Evolutionary conservation across 495 filamentous ascomycete species (phyloP).

Genomic region (Xylaria curta): DNA sequence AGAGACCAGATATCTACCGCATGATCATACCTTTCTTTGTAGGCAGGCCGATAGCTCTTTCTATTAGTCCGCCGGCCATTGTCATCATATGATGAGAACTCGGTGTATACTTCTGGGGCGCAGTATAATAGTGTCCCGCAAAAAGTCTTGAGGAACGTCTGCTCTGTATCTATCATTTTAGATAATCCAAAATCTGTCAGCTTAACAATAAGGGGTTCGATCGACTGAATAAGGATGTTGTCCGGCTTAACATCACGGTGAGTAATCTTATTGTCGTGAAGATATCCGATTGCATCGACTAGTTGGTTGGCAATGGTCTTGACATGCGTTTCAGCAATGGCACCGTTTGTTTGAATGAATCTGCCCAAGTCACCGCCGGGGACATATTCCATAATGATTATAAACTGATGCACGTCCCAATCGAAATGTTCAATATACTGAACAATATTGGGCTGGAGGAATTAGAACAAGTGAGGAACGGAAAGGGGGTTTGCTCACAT

Average conservation of each 20-base stretch:
- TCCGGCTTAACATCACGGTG: slow-evolving; percentile 98
- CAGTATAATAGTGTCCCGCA: slow-evolving; percentile 96
- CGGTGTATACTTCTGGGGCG: slow-evolving; percentile 92
- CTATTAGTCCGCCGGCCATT: slow-evolving; percentile 51
- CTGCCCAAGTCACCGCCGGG: slow-evolving; percentile 81
- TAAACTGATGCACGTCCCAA: slow-evolving; percentile 77
- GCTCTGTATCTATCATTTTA: slow-evolving; percentile 84
- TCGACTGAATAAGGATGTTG: slow-evolving; percentile 83
- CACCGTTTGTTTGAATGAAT: slow-evolving; percentile 64
- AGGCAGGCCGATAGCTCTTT: slow-evolving; percentile 41
- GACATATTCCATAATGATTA: slow-evolving; percentile 95
- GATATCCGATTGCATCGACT: slow-evolving; percentile 80
- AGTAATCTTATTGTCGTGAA: slow-evolving; percentile 85
- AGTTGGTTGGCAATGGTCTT: slow-evolving; percentile 77
- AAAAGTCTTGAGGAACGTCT: slow-evolving; percentile 94
- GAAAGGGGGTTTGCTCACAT: slow-evolving; percentile 63
- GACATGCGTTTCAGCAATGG: slow-evolving; percentile 70
- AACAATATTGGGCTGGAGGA: slow-evolving; percentile 82
- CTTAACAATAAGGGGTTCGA: slow-evolving; percentile 80
- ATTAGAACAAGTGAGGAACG: slow-evolving; percentile 31
- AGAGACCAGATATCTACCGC: slow-evolving; percentile 95
- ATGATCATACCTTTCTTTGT: slow-evolving; percentile 73
- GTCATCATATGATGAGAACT: slow-evolving; percentile 68
- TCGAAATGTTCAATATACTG: slow-evolving; percentile 86
- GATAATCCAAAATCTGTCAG: slow-evolving; percentile 95